Conservation (phyloP, 306 rosid genomes). For the Begonia fuchsioides region DNA sequence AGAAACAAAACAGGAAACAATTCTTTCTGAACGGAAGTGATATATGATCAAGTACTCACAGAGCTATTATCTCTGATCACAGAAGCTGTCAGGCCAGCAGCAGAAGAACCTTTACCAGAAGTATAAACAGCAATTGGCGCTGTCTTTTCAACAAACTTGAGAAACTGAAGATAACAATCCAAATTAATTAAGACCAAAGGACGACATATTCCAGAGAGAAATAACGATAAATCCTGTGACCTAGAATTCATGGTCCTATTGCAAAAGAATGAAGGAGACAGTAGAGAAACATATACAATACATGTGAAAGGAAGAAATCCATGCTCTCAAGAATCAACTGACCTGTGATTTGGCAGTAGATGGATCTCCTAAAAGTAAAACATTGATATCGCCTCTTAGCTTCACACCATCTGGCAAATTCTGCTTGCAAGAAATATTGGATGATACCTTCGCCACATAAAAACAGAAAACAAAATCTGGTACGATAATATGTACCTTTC, state of each 20-base stretch:
- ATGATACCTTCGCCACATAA: constrained; percentile 5
- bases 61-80: constrained; percentile 78
- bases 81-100: constrained; percentile 98
- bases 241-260: background rate
- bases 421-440: constrained; percentile 29
- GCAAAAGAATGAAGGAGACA: background rate
- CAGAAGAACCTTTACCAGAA: constrained; percentile 98
- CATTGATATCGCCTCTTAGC: constrained; percentile 94
- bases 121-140: constrained; percentile 97
- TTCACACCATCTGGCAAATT: constrained; percentile 90
- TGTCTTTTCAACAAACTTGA: constrained; percentile 94
- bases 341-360: constrained; percentile 99
- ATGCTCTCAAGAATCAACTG: constrained; percentile 8
- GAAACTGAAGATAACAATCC: constrained; percentile 42
- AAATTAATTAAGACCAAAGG: constrained; percentile 12
- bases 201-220: background rate
- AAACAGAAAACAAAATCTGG: background rate
- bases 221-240: background rate
- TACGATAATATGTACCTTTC: constrained; percentile 41
- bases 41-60: constrained; percentile 34
- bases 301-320: background rate
- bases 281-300: background rate
- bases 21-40: constrained; percentile 8
- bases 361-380: constrained; percentile 95
- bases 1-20: too few relatives aligned